phyloP scores from a whole-genome alignment of 2,329 filamentous ascomycete genomes.

The Parastagonospora nodorum region DNA sequence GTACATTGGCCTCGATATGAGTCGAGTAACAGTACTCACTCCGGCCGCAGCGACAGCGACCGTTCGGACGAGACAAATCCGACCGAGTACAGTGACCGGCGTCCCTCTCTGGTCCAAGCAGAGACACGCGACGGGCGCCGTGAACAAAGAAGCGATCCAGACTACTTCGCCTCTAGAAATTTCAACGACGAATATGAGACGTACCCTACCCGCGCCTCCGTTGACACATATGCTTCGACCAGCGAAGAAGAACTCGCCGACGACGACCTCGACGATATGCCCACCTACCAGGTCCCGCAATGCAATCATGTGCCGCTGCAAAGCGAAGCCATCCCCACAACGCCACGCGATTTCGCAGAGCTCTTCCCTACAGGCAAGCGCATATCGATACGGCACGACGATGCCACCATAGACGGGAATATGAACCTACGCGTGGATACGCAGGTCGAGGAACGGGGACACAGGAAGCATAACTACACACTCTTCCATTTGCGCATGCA shows the following conservation, averaged over 20 bases:
- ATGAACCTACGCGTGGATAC: conserved; percentile 95
- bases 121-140: conserved; percentile 37
- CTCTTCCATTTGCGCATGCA: conserved; percentile 97
- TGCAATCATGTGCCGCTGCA: conserved; percentile 68
- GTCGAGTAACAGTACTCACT: conserved; percentile 39
- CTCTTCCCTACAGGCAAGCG: conserved; percentile 86
- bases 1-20: conserved; percentile 40
- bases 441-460: conserved; percentile 63
- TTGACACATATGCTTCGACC: conserved; percentile 80
- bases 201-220: conserved; percentile 59
- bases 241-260: conserved; percentile 64
- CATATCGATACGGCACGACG: conserved; percentile 85
- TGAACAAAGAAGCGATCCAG: conserved; percentile 30
- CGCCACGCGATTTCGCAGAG: conserved; percentile 78
- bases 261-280: conserved; percentile 51
- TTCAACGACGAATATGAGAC: conserved; percentile 17
- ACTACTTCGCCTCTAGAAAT: conserved; percentile 27
- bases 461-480: conserved; percentile 67
- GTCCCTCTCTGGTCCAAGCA: conserved; percentile 34
- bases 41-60: conserved; percentile 37
- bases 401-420: conserved; percentile 87
- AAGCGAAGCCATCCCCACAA: conserved; percentile 73
- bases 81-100: conserved; percentile 41
- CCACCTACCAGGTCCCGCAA: conserved; percentile 62
- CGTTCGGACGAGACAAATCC: conserved; percentile 42